A percentile compares a stretch with the other conserved stretches of the same genome.
Conservation (phyloP, 352 stramenopile species). For the Phytophthora citrophthora region DNA sequence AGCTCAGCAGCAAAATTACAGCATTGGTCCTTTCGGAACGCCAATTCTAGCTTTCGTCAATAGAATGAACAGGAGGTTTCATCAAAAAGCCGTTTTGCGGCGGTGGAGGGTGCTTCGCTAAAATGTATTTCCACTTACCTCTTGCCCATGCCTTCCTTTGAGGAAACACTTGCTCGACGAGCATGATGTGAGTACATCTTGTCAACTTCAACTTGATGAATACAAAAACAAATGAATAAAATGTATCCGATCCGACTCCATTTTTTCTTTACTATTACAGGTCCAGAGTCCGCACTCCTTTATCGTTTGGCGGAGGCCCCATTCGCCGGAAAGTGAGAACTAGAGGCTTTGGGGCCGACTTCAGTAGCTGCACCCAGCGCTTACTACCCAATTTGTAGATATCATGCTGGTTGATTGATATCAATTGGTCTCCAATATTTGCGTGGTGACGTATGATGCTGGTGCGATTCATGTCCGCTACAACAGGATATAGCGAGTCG, state of each 20-base stretch:
- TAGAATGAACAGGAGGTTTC: neutral
- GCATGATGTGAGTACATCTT: too few species aligned
- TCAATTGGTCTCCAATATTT: conserved; percentile 49
- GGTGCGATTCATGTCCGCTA: conserved; percentile 46
- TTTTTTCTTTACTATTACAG: conserved; percentile 30
- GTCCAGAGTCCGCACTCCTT: conserved; percentile 42
- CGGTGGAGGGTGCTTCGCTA: too few species aligned
- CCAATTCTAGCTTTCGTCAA: too few species aligned
- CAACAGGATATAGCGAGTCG: conserved; percentile 48
- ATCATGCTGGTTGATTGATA: conserved; percentile 70
- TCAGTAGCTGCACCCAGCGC: conserved; percentile 50
- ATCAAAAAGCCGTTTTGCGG: too few species aligned
- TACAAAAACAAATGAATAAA: conserved; percentile 8
- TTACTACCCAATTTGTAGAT: conserved; percentile 53
- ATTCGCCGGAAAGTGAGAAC: conserved; percentile 60
- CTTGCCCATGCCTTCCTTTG: too few species aligned
- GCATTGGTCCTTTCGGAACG: too few species aligned
- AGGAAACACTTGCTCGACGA: too few species aligned
- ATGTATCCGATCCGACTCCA: too few species aligned
- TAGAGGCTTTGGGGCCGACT: conserved; percentile 55
- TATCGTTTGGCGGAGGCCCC: conserved; percentile 14
- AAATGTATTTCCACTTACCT: too few species aligned
- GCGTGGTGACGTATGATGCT: conserved; percentile 43
- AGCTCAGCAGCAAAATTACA: neutral
- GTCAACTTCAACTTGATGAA: conserved; percentile 12